Base-by-base conservation (phyloP, 2,329 filamentous ascomycete genomes). In the Verticillium isaacii region DNA sequence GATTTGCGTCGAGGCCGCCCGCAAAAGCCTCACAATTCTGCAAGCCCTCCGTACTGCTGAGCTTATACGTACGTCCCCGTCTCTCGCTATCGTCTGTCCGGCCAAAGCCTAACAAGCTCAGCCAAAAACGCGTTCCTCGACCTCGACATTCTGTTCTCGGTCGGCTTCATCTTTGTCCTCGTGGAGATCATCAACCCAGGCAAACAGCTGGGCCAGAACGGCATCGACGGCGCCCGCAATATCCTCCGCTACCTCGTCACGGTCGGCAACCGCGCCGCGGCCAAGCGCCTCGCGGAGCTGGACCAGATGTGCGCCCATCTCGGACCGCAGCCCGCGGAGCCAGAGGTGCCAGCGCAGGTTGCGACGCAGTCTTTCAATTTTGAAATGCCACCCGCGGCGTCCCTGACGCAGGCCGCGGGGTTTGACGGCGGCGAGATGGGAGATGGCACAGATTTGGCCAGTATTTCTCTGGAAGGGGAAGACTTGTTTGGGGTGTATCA, bases 141-240 rank as follows among this genome's bases (percentile, higher is more conserved):
- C 32, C 58, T 64, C 17, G 63, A 65, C 29, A 62, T 62, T 12
- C 61, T 64, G 23, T 65, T 65, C 56, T 65, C 63, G 6, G 62
- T 62, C 14, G 63, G 62, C 14, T 65, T 65, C 57, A 62, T 65
- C 19, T 62, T 65, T 56, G 60, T 65, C 39, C 34, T 65, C 15
- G 63, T 61, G 1, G 55, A 64, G 19, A 58, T 60, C 41, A 61
- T 64, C 52, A 62, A 62, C 15, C 60, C 52, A 0, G 58, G 58
- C 2, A 62, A 64, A n/a, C 34, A 39, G 4, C 52, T 62, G 1
- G 62, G 62, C 1, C 32, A 58, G 29, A 58, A 45, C 4, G 62
- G 58, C 4, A 62, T 64, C 25, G 60, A 62, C 1, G 58, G 61
- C 4, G 58, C 62, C 1, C 55, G 56, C 29, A 50, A 58, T 5